phyloP scores from a whole-genome alignment of 208 protist species.

The Trypanosoma mega region DNA sequence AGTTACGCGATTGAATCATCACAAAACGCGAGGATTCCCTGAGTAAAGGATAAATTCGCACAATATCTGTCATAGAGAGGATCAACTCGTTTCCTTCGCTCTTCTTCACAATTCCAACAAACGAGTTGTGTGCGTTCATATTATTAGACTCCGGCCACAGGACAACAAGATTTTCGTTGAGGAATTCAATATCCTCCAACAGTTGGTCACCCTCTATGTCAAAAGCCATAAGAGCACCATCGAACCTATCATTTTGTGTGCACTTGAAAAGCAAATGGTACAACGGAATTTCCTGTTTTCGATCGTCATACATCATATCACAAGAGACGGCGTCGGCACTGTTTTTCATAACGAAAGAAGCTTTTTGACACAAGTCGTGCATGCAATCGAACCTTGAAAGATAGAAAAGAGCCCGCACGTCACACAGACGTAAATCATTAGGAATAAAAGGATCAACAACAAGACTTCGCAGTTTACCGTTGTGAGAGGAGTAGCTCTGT shows the following conservation, averaged over 20 bases:
- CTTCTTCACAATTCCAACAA: slow-evolving; percentile 9
- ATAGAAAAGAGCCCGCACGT: slow-evolving; percentile 7
- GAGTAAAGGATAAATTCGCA: neutral
- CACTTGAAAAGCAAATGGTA: neutral
- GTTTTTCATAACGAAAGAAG: neutral
- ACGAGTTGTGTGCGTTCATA: neutral
- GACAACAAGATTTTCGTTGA: neutral
- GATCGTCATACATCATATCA: neutral
- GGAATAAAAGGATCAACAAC: slow-evolving; percentile 11
- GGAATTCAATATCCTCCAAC: neutral
- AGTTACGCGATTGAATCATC: neutral
- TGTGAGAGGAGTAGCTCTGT: no score
- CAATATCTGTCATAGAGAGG: neutral
- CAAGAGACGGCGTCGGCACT: neutral
- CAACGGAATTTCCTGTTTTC: neutral
- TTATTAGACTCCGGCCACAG: neutral
- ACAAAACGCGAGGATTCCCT: neutral
- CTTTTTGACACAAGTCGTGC: neutral
- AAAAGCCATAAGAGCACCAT: neutral
- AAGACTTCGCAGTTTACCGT: neutral
- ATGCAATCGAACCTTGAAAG: slow-evolving; percentile 5
- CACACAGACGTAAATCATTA: neutral
- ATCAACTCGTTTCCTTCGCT: neutral
- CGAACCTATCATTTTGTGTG: neutral
- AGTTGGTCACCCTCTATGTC: neutral